Percentiles rank a stretch among this genome's conserved stretches.
These are phyloP conservation scores for Posidonia oceanica DNA, from an alignment of 116 monocot genomes.

Conservation along the genomic window DNA sequence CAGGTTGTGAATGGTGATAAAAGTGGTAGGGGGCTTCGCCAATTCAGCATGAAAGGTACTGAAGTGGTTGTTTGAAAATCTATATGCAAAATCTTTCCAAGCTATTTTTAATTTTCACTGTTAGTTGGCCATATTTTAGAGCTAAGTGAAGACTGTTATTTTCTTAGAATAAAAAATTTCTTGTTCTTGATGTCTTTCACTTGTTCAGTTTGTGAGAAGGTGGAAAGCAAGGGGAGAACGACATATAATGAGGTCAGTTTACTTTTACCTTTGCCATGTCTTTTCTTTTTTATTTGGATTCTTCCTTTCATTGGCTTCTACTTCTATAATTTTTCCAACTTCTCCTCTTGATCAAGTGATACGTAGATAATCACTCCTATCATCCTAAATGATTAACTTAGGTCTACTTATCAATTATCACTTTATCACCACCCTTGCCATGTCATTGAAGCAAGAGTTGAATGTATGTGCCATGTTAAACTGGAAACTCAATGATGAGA, in stretches of 20 bases:
- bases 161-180: neutral
- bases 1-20: constrained; percentile 66
- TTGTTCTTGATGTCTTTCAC: neutral
- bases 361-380: too few relatives aligned
- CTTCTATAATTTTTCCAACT: too few relatives aligned
- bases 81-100: neutral
- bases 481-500: too few relatives aligned
- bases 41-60: constrained; percentile 90
- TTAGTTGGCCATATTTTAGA: too few relatives aligned
- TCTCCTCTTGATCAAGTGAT: too few relatives aligned
- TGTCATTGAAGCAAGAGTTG: too few relatives aligned
- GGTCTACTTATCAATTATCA: too few relatives aligned
- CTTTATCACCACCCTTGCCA: too few relatives aligned
- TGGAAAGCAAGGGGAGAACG: constrained; percentile 19
- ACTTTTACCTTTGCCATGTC: neutral
- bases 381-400: too few relatives aligned
- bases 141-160: too few relatives aligned
- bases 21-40: constrained; percentile 80
- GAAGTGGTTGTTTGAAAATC: neutral
- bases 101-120: neutral
- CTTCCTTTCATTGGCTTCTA: neutral
- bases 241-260: constrained; percentile 17
- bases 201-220: constrained; percentile 15
- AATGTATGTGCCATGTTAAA: too few relatives aligned
- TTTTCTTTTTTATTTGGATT: neutral